Percentiles rank a stretch among this genome's conserved stretches.
These are phyloP conservation scores for Boletus smithii DNA, from an alignment of 1,284 basidiomycete species.

Conservation along the genomic window DNA sequence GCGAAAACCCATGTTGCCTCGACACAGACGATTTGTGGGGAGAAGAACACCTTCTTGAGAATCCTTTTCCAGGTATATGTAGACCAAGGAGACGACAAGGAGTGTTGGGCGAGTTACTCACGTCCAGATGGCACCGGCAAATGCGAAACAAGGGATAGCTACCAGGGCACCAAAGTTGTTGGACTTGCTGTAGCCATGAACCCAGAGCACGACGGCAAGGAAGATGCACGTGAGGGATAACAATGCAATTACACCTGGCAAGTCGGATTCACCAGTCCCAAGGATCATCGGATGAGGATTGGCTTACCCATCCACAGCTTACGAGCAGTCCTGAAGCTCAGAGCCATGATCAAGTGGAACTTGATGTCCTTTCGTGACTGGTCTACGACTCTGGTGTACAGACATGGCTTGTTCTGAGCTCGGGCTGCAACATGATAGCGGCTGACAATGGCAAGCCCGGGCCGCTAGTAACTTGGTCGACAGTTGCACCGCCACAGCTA, in stretches of 20 bases:
- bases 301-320: constrained; percentile 33
- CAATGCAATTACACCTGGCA: constrained; percentile 27
- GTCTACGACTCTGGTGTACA: too few relatives aligned
- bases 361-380: too few relatives aligned
- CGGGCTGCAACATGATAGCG: constrained; percentile 4
- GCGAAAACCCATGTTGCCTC: constrained; percentile 43
- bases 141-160: constrained; percentile 28
- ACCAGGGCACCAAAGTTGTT: constrained; percentile 33
- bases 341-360: constrained; percentile 19
- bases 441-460: constrained; percentile 21
- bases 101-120: constrained; percentile 17
- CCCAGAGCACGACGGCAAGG: constrained; percentile 32
- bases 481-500: constrained; percentile 25
- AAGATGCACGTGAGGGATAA: constrained; percentile 28
- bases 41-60: constrained; percentile 28
- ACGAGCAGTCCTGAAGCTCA: constrained; percentile 33
- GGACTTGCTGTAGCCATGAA: constrained; percentile 27
- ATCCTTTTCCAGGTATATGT: constrained; percentile 22
- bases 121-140: constrained; percentile 32
- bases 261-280: neutral
- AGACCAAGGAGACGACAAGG: neutral
- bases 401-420: too few relatives aligned
- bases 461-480: too few relatives aligned
- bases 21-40: constrained; percentile 41
- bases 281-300: neutral